These are phyloP conservation scores for Boletales sp. DNA, from an alignment of 768 basidiomycete genomes.

Conservation along the genomic window DNA sequence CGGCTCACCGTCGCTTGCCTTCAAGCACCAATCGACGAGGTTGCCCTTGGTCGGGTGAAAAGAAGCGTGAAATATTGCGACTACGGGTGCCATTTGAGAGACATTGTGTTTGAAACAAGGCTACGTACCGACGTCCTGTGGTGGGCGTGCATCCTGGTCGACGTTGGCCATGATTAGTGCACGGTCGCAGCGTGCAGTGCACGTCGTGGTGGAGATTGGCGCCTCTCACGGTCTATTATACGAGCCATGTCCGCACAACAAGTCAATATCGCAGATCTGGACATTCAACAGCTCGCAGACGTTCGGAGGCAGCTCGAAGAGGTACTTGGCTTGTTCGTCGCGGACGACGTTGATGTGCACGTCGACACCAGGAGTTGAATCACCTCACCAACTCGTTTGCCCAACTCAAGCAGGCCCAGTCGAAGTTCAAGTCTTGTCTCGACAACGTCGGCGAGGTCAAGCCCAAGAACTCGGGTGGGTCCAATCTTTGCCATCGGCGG, in stretches of 20 bases:
- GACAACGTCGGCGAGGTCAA: slow-evolving; percentile 77
- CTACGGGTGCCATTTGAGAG: slow-evolving; percentile 30
- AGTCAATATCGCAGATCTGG: slow-evolving; percentile 78
- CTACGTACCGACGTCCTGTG: slow-evolving; percentile 53
- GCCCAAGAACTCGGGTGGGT: slow-evolving; percentile 58
- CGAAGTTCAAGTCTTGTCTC: slow-evolving; percentile 86
- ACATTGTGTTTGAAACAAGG: background rate
- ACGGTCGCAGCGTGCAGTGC: too few species aligned
- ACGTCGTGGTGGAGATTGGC: slow-evolving; percentile 19
- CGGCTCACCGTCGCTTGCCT: slow-evolving; percentile 59
- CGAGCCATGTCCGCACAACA: slow-evolving; percentile 45
- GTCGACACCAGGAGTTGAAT: slow-evolving; percentile 70
- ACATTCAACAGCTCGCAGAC: slow-evolving; percentile 81
- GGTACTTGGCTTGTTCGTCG: slow-evolving; percentile 37
- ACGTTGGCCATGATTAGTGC: slow-evolving; percentile 22
- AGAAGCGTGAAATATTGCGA: slow-evolving; percentile 80
- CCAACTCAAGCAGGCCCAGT: slow-evolving; percentile 89
- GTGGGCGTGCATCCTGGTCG: slow-evolving; percentile 33
- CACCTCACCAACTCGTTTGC: slow-evolving; percentile 90
- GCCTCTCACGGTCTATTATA: slow-evolving; percentile 25
- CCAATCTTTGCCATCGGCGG: background rate
- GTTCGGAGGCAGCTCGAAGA: slow-evolving; percentile 92
- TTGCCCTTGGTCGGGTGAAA: slow-evolving; percentile 85
- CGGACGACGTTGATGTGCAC: background rate
- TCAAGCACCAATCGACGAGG: slow-evolving; percentile 74